Evolutionary conservation across 192 early-diverging fungal genomes (phyloP), one percentile per base, ranked within the genome.

Genomic region (Coemansia sp.): DNA sequence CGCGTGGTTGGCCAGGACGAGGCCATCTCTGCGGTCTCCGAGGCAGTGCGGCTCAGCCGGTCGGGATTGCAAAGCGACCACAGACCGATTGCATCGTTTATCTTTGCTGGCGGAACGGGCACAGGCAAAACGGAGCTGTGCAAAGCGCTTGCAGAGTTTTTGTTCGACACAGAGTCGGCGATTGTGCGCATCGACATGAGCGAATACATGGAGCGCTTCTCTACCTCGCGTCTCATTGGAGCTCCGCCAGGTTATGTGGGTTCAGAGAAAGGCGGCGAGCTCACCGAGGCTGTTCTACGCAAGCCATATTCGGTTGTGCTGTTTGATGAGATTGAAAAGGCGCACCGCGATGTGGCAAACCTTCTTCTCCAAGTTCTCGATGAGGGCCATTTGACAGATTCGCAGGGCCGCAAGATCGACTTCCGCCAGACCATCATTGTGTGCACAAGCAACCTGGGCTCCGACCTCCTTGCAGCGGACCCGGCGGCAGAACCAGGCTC

Each of bases 291-390:
- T 1, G 88, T 92, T 23, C 76, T 92, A 45, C 88, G 91, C 63
- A 91, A 91, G 68, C 91, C 90, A 7, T 92, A 92, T 60, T 81
- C 90, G 18, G 91, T 94, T 41, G 85, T 93, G 6, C 68, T 92
- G 14, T 82, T 94, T 36, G 92, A 94, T 68, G 92, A 94, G 70
- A 86, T 94, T 59, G 92, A 94, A 68, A 94, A 94, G 74, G 91
- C 91, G 39, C 89, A 92, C 52, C 84, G 86, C 60, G 92, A 98
- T 70, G 95, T 99, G 4, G 85, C 94, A 60, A 98, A 99, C 73
- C 72, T 99, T 57, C 87, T 99, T 24, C 87, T 99, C 21, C 97
- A 99, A 75, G 87, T 99, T 0, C 86, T 99, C 10, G 92, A 93
- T 62, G 90, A 94, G 73, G 92, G 92, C 30, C 85, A 85, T 34